These are phyloP conservation scores for Botryotinia convoluta DNA, from an alignment of 2,329 filamentous ascomycete species.

Conservation along the genomic window DNA sequence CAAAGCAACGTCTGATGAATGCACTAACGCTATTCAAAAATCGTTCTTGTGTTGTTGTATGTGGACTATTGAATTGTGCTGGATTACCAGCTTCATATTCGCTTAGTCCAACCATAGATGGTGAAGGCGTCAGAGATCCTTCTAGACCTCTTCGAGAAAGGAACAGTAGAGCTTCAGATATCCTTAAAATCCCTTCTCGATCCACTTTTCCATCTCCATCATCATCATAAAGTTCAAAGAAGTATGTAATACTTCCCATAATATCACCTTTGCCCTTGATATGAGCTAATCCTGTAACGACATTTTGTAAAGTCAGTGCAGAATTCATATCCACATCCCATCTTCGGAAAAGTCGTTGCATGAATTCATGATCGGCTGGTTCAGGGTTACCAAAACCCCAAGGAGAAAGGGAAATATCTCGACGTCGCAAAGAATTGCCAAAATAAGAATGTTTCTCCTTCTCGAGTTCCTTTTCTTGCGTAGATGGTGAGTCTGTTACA, in stretches of 20 bases:
- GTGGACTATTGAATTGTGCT: conserved; percentile 39
- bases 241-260: conserved; percentile 96
- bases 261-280: conserved; percentile 95
- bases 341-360: conserved; percentile 79
- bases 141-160: conserved; percentile 85
- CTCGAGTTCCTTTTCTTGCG: conserved; percentile 49
- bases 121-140: conserved; percentile 65
- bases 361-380: conserved; percentile 92
- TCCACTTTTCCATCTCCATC: conserved; percentile 88
- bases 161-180: conserved; percentile 92
- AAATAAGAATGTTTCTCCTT: conserved; percentile 59
- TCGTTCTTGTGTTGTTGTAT: conserved; percentile 73
- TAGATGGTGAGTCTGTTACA: conserved; percentile 77
- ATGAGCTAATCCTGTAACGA: conserved; percentile 83
- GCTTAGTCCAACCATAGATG: conserved; percentile 54
- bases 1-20: conserved; percentile 94
- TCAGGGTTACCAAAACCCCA: conserved; percentile 60
- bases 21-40: conserved; percentile 92
- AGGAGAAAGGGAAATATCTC: conserved; percentile 41
- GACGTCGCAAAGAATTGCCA: conserved; percentile 50
- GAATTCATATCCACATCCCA: conserved; percentile 81
- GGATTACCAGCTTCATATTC: conserved; percentile 41
- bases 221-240: conserved; percentile 96
- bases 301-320: conserved; percentile 83
- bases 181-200: conserved; percentile 88